phyloP scores from a whole-genome alignment of 139 green algal species.

The Picochlorum sp. region DNA sequence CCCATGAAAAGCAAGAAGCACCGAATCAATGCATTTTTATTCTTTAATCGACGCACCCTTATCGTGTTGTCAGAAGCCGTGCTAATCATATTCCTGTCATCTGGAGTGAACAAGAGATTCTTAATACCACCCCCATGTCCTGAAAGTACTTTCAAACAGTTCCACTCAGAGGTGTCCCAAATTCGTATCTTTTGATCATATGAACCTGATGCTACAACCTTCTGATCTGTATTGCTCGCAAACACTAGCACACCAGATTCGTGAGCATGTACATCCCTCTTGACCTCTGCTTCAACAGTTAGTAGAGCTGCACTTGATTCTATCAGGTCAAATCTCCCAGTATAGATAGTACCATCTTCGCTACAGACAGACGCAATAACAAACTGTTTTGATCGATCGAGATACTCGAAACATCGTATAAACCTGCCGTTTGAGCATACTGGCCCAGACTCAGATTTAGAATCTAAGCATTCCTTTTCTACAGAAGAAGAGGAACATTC shows the following conservation, averaged over 20 bases:
- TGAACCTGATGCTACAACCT: conserved; percentile 63
- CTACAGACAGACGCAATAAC: too few species aligned
- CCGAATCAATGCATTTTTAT: too few species aligned
- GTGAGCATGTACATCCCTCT: conserved; percentile 3
- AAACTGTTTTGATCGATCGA: too few species aligned
- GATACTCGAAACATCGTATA: not conserved
- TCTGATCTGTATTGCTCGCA: conserved; percentile 36
- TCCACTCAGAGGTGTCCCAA: conserved; percentile 47
- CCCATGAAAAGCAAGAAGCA: too few species aligned
- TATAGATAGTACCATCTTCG: too few species aligned
- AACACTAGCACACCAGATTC: conserved; percentile 4
- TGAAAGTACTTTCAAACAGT: conserved; percentile 13
- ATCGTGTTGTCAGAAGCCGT: conserved; percentile 22
- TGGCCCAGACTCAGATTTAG: too few species aligned
- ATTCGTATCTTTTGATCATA: conserved; percentile 86
- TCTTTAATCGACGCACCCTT: conserved; percentile 1
- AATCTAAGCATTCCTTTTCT: too few species aligned
- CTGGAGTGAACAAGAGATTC: conserved; percentile 6
- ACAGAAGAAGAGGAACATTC: too few species aligned
- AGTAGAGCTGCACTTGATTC: too few species aligned
- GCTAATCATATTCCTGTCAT: conserved; percentile 9
- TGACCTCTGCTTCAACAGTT: too few species aligned
- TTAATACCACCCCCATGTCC: conserved; percentile 22
- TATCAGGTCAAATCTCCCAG: too few species aligned
- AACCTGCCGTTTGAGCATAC: too few species aligned